Evolutionary conservation across 73 alveolate genomes (phyloP).

Genomic region (Paramecium sonneborni): DNA sequence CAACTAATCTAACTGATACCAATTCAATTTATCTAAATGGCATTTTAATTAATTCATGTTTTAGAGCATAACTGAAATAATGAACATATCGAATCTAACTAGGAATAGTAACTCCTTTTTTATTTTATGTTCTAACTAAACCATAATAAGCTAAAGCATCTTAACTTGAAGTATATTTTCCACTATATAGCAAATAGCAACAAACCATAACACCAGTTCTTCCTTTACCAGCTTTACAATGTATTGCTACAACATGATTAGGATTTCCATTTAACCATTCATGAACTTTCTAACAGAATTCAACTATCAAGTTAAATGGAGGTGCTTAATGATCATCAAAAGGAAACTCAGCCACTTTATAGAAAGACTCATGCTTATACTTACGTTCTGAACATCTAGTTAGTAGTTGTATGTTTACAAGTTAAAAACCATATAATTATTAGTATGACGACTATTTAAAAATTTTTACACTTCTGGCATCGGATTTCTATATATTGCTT

Average conservation of each 20-base stretch:
- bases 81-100: slow-evolving; percentile 63
- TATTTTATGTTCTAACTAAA: slow-evolving; percentile 83
- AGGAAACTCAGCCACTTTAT: slow-evolving; percentile 58
- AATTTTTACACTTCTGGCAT: slow-evolving; percentile 79
- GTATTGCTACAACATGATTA: slow-evolving; percentile 89
- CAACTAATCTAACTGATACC: slow-evolving; percentile 25
- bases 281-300: slow-evolving; percentile 51
- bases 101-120: slow-evolving; percentile 65
- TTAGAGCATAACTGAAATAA: slow-evolving; percentile 54
- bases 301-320: slow-evolving; percentile 22
- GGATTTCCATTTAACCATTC: slow-evolving; percentile 62
- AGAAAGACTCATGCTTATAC: slow-evolving; percentile 28
- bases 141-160: slow-evolving; percentile 94
- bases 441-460: slow-evolving; percentile 80
- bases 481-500: slow-evolving; percentile 83
- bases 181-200: slow-evolving; percentile 87
- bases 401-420: slow-evolving; percentile 55
- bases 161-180: slow-evolving; percentile 75
- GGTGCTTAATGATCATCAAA: slow-evolving; percentile 71
- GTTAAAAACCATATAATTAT: slow-evolving; percentile 80
- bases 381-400: slow-evolving; percentile 82
- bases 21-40: not conserved
- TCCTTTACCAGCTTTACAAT: slow-evolving; percentile 99
- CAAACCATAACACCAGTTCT: slow-evolving; percentile 97
- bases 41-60: not conserved